Percentiles rank a stretch among this genome's conserved stretches.
Conservation (phyloP, 2,329 filamentous ascomycete genomes). For the Alternaria conjuncta region DNA sequence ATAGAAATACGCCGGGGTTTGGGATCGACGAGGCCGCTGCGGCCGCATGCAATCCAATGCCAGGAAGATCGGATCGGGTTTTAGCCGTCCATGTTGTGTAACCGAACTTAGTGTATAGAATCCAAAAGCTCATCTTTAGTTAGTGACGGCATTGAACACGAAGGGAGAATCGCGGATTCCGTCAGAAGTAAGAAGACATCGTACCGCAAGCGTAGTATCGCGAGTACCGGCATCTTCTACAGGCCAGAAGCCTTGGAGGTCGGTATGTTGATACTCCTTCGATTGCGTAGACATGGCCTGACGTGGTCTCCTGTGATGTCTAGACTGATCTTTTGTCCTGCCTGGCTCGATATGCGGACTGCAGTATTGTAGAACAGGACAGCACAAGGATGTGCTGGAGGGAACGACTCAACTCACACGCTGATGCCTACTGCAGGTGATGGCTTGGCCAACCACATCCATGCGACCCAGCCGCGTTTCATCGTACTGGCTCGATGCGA, state of each 20-base stretch:
- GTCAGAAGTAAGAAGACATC: not conserved
- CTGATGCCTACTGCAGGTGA: not conserved
- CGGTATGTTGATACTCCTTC: not conserved
- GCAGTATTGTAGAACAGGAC: not conserved
- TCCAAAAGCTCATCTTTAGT: not conserved
- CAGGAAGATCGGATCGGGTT: slow-evolving; percentile 5
- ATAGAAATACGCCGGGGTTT: not conserved
- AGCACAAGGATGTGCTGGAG: not conserved
- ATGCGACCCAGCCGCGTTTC: not conserved
- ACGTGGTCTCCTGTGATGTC: not conserved
- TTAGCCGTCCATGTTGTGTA: slow-evolving; percentile 9
- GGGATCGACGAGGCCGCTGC: slow-evolving; percentile 5
- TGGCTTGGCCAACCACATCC: not conserved
- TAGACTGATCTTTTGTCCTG: not conserved
- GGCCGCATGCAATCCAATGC: slow-evolving; percentile 1
- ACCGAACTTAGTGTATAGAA: not conserved
- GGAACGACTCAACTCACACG: not conserved
- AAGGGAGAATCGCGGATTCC: not conserved
- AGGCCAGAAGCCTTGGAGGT: not conserved
- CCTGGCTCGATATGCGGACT: not conserved
- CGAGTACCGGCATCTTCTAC: not conserved
- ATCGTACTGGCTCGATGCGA: not conserved
- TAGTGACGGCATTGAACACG: not conserved
- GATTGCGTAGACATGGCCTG: not conserved
- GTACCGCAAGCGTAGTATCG: not conserved